These are phyloP conservation scores for Piper betle DNA, from an alignment of 164 flowering plant species.

Conservation along the genomic window DNA sequence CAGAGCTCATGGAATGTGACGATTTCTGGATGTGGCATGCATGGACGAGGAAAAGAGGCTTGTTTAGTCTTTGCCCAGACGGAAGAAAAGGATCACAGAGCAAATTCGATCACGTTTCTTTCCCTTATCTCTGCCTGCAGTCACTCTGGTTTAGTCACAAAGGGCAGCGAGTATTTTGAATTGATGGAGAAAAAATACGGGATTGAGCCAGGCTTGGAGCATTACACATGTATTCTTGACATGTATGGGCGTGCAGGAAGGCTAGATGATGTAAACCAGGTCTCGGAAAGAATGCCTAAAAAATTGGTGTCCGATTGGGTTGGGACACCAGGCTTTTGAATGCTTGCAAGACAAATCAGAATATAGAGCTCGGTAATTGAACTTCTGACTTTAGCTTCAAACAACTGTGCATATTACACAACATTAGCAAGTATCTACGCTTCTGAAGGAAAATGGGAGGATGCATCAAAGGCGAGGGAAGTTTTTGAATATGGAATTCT, in stretches of 20 bases:
- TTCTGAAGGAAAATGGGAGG: not conserved
- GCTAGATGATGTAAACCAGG: constrained; percentile 24
- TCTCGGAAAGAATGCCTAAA: constrained; percentile 9
- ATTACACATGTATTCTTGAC: constrained; percentile 27
- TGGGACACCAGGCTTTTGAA: not conserved
- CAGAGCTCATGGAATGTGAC: constrained; percentile 33
- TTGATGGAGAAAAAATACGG: constrained; percentile 19
- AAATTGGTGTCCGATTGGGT: constrained; percentile 10
- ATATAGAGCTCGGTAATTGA: not conserved
- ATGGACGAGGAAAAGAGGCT: constrained; percentile 25
- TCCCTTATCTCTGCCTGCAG: constrained; percentile 29
- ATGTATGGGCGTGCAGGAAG: constrained; percentile 32
- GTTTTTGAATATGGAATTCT: not conserved
- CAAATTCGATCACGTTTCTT: constrained; percentile 26
- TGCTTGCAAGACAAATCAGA: not conserved
- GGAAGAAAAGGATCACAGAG: constrained; percentile 14
- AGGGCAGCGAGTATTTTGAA: constrained; percentile 19
- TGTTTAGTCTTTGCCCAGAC: constrained; percentile 11
- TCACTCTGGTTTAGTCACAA: constrained; percentile 23
- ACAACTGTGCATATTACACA: not conserved
- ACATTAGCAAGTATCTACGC: not conserved
- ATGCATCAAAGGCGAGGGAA: not conserved
- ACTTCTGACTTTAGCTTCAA: not conserved
- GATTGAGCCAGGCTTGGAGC: constrained; percentile 21
- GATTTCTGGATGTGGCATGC: constrained; percentile 27